Evolutionary conservation across 352 stramenopile species (phyloP).

Genomic region (Phytophthora megakarya): DNA sequence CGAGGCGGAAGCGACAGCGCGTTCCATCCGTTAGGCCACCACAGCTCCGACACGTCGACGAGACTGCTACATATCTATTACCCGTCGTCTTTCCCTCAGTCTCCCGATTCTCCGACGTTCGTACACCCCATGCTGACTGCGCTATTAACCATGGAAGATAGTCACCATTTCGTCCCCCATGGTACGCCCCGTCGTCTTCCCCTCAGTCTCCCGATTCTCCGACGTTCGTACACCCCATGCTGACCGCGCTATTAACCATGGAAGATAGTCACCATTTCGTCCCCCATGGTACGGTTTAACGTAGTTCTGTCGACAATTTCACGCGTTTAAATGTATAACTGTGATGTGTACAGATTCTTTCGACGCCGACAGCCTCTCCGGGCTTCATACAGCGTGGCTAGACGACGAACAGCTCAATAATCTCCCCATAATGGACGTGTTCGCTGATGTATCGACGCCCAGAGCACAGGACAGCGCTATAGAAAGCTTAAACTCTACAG

Average conservation of each 20-base stretch:
- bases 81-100: not conserved
- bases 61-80: not conserved
- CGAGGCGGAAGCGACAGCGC: not conserved
- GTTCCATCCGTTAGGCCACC: not conserved
- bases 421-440: conserved; percentile 38
- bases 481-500: conserved; percentile 14
- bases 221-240: conserved; percentile 26
- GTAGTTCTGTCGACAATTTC: not conserved
- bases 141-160: conserved; percentile 39
- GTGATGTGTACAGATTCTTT: conserved; percentile 30
- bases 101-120: conserved; percentile 4
- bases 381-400: conserved; percentile 43
- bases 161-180: conserved; percentile 24
- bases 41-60: not conserved
- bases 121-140: conserved; percentile 31
- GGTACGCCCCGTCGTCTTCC: conserved; percentile 3
- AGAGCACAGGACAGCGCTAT: conserved; percentile 33
- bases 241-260: conserved; percentile 33
- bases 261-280: conserved; percentile 36
- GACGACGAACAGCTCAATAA: conserved; percentile 58
- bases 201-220: not conserved
- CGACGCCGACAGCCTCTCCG: conserved; percentile 37
- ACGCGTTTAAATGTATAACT: not conserved
- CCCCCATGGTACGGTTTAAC: conserved; percentile 28
- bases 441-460: conserved; percentile 29